Base-by-base conservation (phyloP, 495 filamentous ascomycete genomes). In the Trichoderma erinaceum region DNA sequence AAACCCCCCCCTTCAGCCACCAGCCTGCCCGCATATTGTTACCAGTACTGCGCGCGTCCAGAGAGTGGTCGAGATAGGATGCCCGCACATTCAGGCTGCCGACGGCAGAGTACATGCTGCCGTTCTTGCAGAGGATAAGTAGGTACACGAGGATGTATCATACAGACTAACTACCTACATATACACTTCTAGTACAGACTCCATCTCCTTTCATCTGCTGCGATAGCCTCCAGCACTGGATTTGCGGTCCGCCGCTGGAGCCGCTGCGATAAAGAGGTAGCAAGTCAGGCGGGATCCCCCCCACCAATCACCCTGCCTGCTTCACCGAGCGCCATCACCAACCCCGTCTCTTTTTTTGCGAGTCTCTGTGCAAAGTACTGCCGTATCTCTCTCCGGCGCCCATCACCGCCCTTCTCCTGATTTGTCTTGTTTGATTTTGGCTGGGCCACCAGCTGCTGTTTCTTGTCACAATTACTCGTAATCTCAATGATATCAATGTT, bases 301-400 rank as follows among this genome's bases (percentile, higher is more conserved):
- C 56, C 56, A 61, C 56, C 56, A 61, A 61, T 61, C 56, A 61
- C 23, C 56, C 56, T 56, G 50, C 50, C 23, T 61, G 56, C 56
- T 61, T 61, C 56, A 61, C 56, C 56, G 56, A 61, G 56, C 52
- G 6, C 56, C 56, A 61, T 61, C 56, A 61, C 56, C 56, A 61
- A 61, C 56, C 56, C 56, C 56, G 56, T 61, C 23, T n/a, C 1
- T 29, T 25, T 61, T 61, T 29, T 16, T 61, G 23, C 13, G 21
- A 11, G 10, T 27, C 10, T 61, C 23, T 61, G 23, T 61, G 23
- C 27, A 23, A 15, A 10, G 15, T 11, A 10, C 23, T 7, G 48
- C 8, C 27, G 23, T 7, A 18, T 61, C 15, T 56, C 50, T 52
- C 48, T 56, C 50, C 27, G 50, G 44, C 44, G 44, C 44, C 15